Percentiles rank a stretch among this genome's conserved stretches.
Conservation (phyloP, 768 basidiomycete genomes). For the Mycena filopes region DNA sequence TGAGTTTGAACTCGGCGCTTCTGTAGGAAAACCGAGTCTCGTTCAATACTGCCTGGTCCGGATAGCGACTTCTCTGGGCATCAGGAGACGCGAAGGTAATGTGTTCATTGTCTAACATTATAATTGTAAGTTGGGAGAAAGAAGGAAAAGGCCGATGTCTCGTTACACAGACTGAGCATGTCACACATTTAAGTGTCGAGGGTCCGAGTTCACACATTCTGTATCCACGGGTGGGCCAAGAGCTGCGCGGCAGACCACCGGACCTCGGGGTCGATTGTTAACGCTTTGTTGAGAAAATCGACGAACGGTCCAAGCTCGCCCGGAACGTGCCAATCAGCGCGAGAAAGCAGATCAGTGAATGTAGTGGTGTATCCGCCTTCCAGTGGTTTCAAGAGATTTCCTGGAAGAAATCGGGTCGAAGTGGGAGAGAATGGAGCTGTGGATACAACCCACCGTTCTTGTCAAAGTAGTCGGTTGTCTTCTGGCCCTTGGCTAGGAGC, state of each 20-base stretch:
- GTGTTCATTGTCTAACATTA: too few species aligned
- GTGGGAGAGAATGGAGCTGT: background rate
- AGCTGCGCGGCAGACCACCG: constrained; percentile 15
- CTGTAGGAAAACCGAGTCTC: too few species aligned
- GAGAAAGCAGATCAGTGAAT: constrained; percentile 3
- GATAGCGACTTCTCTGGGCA: too few species aligned
- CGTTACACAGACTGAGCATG: too few species aligned
- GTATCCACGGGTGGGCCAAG: constrained; percentile 34
- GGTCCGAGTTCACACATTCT: too few species aligned
- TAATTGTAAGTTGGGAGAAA: too few species aligned
- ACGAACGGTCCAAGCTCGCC: background rate
- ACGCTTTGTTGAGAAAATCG: background rate
- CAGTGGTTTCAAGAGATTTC: too few species aligned
- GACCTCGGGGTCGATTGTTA: background rate
- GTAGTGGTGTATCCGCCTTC: constrained; percentile 4
- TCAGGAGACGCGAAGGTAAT: too few species aligned
- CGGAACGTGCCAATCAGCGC: background rate
- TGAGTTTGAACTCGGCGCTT: too few species aligned
- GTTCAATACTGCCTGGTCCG: too few species aligned
- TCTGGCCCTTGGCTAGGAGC: background rate
- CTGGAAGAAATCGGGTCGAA: background rate
- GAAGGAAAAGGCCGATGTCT: too few species aligned
- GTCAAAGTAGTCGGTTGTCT: background rate
- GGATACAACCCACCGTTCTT: background rate
- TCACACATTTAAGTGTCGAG: too few species aligned